phyloP scores from a whole-genome alignment of 2,329 filamentous ascomycete species.

The Epichloe typhina region DNA sequence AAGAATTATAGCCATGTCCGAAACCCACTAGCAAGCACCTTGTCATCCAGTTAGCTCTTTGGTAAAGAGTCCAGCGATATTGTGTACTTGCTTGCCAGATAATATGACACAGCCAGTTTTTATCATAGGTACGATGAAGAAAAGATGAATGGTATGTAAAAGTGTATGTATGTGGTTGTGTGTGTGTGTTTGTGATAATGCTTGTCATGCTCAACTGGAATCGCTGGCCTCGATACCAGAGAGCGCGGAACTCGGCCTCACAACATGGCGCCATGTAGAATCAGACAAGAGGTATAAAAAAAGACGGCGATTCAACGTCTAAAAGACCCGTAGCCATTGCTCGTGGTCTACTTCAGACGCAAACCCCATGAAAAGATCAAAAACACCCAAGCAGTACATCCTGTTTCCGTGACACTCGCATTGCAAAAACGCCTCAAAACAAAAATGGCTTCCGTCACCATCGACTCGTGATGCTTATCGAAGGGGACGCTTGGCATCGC shows the following conservation, averaged over 20 bases:
- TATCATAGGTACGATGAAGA: background rate
- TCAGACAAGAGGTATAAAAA: background rate
- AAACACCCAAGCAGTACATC: slow-evolving; percentile 8
- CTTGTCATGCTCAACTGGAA: background rate
- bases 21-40: background rate
- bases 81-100: background rate
- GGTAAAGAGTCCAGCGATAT: background rate
- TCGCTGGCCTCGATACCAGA: background rate
- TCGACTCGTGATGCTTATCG: slow-evolving; percentile 30
- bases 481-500: slow-evolving; percentile 62
- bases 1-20: background rate
- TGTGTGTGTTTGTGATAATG: background rate
- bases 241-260: background rate
- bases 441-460: background rate
- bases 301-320: background rate
- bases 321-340: slow-evolving; percentile 3
- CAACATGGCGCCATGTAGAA: background rate
- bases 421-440: background rate
- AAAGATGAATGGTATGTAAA: background rate
- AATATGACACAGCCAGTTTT: background rate
- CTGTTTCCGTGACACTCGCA: background rate
- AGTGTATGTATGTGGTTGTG: background rate
- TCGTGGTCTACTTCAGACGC: slow-evolving; percentile 8
- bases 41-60: background rate
- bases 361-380: slow-evolving; percentile 2